Evolutionary conservation across 177 flowering plant species (phyloP).

Genomic region (Vitis hybrid): DNA sequence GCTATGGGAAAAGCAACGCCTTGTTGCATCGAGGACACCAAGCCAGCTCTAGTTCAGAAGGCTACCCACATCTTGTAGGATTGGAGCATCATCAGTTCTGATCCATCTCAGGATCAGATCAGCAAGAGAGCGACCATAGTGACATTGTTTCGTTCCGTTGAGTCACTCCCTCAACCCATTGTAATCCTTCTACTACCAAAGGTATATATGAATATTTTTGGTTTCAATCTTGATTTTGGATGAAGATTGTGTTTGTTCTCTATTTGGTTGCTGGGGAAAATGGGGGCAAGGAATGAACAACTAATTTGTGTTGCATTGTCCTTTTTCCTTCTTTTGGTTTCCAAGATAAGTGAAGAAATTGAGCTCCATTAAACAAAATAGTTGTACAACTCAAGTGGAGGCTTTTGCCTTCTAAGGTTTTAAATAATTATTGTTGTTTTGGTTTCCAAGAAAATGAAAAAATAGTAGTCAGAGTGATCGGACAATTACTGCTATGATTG

Average conservation of each 20-base stretch:
- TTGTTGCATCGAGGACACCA: slow-evolving; percentile 11
- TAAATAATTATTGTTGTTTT: too few relatives aligned
- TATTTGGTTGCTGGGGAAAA: neutral
- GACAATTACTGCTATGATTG: too few relatives aligned
- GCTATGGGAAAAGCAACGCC: slow-evolving; percentile 42
- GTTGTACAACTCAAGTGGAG: too few relatives aligned
- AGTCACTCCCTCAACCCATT: slow-evolving; percentile 23
- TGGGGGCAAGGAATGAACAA: neutral
- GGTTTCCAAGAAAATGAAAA: too few relatives aligned
- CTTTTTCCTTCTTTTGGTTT: neutral
- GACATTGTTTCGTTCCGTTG: slow-evolving; percentile 30
- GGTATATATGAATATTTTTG: slow-evolving; percentile 12
- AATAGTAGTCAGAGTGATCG: too few relatives aligned
- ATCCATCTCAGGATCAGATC: slow-evolving; percentile 21
- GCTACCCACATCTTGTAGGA: slow-evolving; percentile 7
- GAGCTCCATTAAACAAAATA: neutral
- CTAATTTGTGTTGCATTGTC: neutral
- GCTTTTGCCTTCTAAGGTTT: too few relatives aligned
- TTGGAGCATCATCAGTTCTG: slow-evolving; percentile 17
- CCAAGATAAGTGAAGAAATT: neutral
- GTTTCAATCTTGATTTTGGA: neutral
- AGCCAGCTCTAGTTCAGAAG: slow-evolving; percentile 1
- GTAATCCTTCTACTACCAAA: slow-evolving; percentile 25
- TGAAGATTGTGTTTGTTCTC: neutral
- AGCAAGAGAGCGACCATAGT: slow-evolving; percentile 15